Percentiles rank a stretch among this genome's conserved stretches.
phyloP scores from a whole-genome alignment of 768 basidiomycete genomes.

The Fistulinella prunicolor region DNA sequence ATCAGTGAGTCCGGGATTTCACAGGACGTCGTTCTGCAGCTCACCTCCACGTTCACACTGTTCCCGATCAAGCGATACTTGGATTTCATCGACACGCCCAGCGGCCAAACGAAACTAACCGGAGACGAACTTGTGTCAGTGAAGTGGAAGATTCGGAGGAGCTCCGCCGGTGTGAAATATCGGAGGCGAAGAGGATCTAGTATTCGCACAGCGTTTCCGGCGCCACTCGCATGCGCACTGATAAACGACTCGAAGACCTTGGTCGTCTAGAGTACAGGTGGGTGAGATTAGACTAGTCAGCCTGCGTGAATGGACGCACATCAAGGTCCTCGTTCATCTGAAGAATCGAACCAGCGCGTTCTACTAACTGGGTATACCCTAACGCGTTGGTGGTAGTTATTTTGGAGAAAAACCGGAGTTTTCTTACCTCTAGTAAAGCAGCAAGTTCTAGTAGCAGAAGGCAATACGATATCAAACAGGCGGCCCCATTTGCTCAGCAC shows the following conservation, averaged over 20 bases:
- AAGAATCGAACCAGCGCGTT: constrained; percentile 74
- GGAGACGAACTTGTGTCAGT: constrained; percentile 15
- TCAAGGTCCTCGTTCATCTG: constrained; percentile 67
- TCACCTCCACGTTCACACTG: constrained; percentile 74
- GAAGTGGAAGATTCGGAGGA: constrained; percentile 67
- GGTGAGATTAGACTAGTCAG: neutral
- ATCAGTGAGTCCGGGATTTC: too few species aligned
- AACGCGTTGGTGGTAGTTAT: neutral
- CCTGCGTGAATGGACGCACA: constrained; percentile 36
- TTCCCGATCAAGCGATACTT: constrained; percentile 80
- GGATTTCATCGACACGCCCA: constrained; percentile 56
- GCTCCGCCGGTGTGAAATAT: constrained; percentile 73
- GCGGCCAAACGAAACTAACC: constrained; percentile 59
- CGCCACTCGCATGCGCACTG: constrained; percentile 37
- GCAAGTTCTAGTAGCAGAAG: constrained; percentile 59
- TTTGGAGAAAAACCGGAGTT: neutral
- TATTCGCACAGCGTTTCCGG: constrained; percentile 47
- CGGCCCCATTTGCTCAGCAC: constrained; percentile 73
- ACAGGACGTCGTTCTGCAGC: too few species aligned
- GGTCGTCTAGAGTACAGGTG: constrained; percentile 55
- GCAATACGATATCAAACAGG: constrained; percentile 75
- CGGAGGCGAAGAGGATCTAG: constrained; percentile 61
- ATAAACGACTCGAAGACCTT: constrained; percentile 56
- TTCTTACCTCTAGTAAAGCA: constrained; percentile 75
- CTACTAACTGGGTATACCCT: constrained; percentile 78